These are phyloP conservation scores for Flaveria ramosissima DNA, from an alignment of 129 eudicot species.

Conservation along the genomic window DNA sequence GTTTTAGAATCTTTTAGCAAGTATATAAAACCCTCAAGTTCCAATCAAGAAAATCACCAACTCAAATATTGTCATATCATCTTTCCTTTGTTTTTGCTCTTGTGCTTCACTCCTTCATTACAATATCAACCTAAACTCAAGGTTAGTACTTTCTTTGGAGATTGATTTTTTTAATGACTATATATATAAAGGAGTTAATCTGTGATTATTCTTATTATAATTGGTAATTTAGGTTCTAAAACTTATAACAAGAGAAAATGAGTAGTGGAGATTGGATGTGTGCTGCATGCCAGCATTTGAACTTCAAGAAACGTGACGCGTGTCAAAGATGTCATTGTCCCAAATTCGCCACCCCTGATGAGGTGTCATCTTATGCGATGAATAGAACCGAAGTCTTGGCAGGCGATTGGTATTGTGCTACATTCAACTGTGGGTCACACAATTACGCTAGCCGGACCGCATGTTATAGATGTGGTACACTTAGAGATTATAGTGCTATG, in stretches of 20 bases:
- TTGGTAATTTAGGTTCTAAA: constrained; percentile 32
- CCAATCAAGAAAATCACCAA: constrained; percentile 55
- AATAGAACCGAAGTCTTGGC: constrained; percentile 58
- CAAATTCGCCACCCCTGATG: constrained; percentile 54
- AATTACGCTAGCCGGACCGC: constrained; percentile 87
- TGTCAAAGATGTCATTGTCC: constrained; percentile 84
- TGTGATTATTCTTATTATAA: constrained; percentile 12
- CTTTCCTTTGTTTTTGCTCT: constrained; percentile 32
- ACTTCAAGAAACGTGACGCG: constrained; percentile 80
- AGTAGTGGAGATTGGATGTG: constrained; percentile 98
- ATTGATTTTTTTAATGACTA: background rate
- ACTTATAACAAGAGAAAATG: constrained; percentile 48
- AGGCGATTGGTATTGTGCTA: constrained; percentile 87
- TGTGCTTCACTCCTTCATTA: constrained; percentile 23
- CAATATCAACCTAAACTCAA: constrained; percentile 21
- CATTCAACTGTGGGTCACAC: constrained; percentile 76
- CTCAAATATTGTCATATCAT: constrained; percentile 30
- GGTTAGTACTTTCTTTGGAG: constrained; percentile 44
- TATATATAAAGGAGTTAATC: background rate
- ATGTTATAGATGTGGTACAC: constrained; percentile 74
- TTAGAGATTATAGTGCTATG: constrained; percentile 54
- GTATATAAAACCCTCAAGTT: constrained; percentile 55
- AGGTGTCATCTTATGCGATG: constrained; percentile 51
- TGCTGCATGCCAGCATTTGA: constrained; percentile 72
- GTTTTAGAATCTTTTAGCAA: constrained; percentile 40